Evolutionary conservation across 2,329 filamentous ascomycete species (phyloP).

Genomic region (Chaetomium strumarium): DNA sequence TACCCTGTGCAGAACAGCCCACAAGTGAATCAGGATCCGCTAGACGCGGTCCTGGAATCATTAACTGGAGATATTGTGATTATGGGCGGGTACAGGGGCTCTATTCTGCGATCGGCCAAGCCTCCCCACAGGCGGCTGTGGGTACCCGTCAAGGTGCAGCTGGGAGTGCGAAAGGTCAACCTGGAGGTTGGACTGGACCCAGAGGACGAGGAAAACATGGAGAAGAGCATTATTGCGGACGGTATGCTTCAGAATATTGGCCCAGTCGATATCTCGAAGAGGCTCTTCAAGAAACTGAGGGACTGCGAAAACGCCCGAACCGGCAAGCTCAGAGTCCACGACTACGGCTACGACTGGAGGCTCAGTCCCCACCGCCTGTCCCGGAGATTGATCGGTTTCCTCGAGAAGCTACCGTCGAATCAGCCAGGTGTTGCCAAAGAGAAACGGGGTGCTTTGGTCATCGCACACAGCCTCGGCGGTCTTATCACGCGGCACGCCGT

Average conservation of each 20-base stretch:
- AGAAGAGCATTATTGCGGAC: conserved; percentile 73
- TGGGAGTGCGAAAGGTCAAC: conserved; percentile 88
- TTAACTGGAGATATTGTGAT: conserved; percentile 82
- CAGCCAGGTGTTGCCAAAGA: conserved; percentile 45
- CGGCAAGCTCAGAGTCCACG: conserved; percentile 71
- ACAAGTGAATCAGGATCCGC: conserved; percentile 25
- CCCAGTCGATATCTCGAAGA: conserved; percentile 80
- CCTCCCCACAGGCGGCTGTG: conserved; percentile 81
- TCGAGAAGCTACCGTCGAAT: conserved; percentile 72
- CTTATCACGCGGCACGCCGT: conserved; percentile 83
- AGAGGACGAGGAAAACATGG: conserved; percentile 78
- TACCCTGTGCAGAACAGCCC: conserved; percentile 21
- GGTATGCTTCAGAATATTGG: conserved; percentile 91
- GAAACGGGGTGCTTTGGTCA: conserved; percentile 66
- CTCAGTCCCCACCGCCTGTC: conserved; percentile 75
- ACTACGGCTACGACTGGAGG: conserved; percentile 95
- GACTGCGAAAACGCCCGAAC: conserved; percentile 66
- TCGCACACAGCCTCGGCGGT: conserved; percentile 83
- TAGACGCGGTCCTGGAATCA: conserved; percentile 55
- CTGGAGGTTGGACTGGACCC: conserved; percentile 77
- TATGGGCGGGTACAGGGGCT: conserved; percentile 85
- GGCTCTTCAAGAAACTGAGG: conserved; percentile 71
- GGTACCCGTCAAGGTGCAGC: conserved; percentile 87
- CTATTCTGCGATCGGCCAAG: conserved; percentile 77
- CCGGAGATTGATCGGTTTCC: conserved; percentile 62